These are phyloP conservation scores for Paecilomyces sp. DNA, from an alignment of 2,329 filamentous ascomycete species.

Conservation along the genomic window DNA sequence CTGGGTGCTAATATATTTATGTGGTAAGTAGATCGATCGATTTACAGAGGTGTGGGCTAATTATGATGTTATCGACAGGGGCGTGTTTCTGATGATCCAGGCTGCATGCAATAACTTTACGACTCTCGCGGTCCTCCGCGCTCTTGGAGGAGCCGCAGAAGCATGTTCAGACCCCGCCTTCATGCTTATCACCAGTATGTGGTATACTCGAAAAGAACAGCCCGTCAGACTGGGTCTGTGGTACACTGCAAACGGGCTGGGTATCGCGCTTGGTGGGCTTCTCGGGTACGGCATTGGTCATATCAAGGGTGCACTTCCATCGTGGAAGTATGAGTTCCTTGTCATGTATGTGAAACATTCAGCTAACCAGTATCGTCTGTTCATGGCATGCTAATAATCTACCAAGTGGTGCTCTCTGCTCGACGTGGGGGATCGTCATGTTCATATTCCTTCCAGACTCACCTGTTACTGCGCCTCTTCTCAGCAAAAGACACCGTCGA, in stretches of 20 bases:
- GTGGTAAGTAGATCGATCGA: constrained; percentile 27
- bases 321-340: constrained; percentile 63
- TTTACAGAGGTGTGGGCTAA: no score
- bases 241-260: constrained; percentile 54
- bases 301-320: constrained; percentile 49
- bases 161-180: constrained; percentile 54
- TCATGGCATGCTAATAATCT: not conserved
- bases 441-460: constrained; percentile 52
- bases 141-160: constrained; percentile 51
- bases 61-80: constrained; percentile 19
- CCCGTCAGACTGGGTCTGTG: constrained; percentile 54
- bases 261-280: constrained; percentile 52
- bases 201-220: constrained; percentile 57
- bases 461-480: constrained; percentile 47
- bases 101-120: constrained; percentile 49
- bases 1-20: constrained; percentile 52
- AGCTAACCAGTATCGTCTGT: not conserved
- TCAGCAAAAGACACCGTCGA: constrained; percentile 46
- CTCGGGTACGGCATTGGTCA: constrained; percentile 56
- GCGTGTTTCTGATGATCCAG: constrained; percentile 45
- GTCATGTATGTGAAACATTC: constrained; percentile 40
- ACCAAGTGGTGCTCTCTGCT: constrained; percentile 44
- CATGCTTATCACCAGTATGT: constrained; percentile 60
- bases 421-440: constrained; percentile 54
- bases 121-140: constrained; percentile 50